Percentiles rank a stretch among this genome's conserved stretches.
These are phyloP conservation scores for Zymoseptoria passerinii DNA, from an alignment of 2,329 filamentous ascomycete genomes.

Conservation along the genomic window DNA sequence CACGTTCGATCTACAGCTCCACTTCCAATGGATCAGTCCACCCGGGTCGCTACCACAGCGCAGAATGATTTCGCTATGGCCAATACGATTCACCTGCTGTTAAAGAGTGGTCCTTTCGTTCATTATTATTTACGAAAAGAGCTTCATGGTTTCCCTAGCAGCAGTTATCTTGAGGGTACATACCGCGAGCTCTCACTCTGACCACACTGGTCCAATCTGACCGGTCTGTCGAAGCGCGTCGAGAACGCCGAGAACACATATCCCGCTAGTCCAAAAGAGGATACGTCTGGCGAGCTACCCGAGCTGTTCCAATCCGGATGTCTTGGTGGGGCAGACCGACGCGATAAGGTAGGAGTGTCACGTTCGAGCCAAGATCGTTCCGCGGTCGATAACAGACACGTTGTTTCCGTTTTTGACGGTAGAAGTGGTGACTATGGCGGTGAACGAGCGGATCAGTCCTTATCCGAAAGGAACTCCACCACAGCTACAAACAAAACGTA, in stretches of 20 bases:
- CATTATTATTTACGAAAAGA: no score
- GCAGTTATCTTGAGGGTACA: background rate
- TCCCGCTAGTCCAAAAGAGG: slow-evolving; percentile 12
- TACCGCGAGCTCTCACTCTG: background rate
- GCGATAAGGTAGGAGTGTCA: background rate
- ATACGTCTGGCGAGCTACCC: slow-evolving; percentile 13
- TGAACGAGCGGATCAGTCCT: slow-evolving; percentile 27
- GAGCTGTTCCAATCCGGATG: background rate
- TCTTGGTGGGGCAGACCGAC: background rate
- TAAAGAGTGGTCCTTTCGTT: no score
- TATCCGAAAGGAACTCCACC: slow-evolving; percentile 54
- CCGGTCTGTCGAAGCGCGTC: background rate
- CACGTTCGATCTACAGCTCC: background rate
- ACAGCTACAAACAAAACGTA: slow-evolving; percentile 41
- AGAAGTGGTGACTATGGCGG: background rate
- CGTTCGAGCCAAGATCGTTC: no score
- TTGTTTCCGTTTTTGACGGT: background rate
- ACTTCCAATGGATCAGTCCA: background rate
- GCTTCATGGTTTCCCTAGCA: background rate
- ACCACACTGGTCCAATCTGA: background rate
- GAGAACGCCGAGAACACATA: background rate
- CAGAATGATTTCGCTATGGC: background rate
- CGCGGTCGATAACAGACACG: no score
- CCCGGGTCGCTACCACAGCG: background rate
- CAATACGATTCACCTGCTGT: background rate